Evolutionary conservation across 192 early-diverging fungal species (phyloP).

Genomic region (Phycomyces nitens): DNA sequence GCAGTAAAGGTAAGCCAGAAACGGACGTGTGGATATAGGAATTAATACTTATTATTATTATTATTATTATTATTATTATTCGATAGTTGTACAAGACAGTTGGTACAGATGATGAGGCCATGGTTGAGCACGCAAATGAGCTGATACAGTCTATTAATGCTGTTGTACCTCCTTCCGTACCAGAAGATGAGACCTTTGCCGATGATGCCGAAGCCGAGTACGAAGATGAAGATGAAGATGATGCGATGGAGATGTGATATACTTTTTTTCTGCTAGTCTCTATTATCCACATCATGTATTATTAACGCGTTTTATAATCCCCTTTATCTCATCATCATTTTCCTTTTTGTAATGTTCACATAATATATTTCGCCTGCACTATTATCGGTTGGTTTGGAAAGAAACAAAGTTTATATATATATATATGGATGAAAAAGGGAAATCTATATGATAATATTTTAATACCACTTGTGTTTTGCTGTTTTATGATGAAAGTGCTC

Average conservation of each 20-base stretch:
- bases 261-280: neutral
- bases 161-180: constrained; percentile 42
- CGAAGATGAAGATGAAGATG: constrained; percentile 46
- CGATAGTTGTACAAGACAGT: constrained; percentile 56
- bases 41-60: constrained; percentile 8
- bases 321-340: neutral
- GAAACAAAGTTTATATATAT: too few species aligned
- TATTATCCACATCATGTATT: neutral
- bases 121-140: constrained; percentile 68
- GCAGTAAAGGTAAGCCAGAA: constrained; percentile 49
- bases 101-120: constrained; percentile 63
- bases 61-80: neutral
- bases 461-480: too few species aligned
- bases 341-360: neutral
- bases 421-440: too few species aligned
- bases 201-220: constrained; percentile 55
- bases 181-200: constrained; percentile 47
- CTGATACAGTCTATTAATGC: constrained; percentile 58
- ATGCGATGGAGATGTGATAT: constrained; percentile 28
- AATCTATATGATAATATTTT: too few species aligned
- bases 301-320: too few species aligned
- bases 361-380: neutral
- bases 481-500: too few species aligned
- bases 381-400: neutral
- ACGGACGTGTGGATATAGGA: too few species aligned